A percentile compares a stretch with the other conserved stretches of the same genome.
Evolutionary conservation across 805 yeast genomes (phyloP).

Genomic region (Candida awuae): DNA sequence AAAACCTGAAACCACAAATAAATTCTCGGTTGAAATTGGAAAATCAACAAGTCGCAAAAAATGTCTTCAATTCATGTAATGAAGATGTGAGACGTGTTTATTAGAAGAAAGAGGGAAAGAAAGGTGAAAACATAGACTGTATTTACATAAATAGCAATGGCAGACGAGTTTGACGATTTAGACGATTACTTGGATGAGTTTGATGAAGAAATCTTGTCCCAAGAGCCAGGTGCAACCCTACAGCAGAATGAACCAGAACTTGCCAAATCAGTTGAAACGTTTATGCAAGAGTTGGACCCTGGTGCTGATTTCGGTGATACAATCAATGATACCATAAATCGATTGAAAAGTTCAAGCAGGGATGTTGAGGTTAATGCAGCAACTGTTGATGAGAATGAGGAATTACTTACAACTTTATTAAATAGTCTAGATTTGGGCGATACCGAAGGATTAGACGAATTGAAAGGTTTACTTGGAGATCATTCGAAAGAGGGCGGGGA

Average conservation of each 20-base stretch:
- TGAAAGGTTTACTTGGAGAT: constrained; percentile 4
- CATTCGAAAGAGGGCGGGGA: constrained; percentile 1
- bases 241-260: constrained; percentile 7
- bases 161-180: constrained; percentile 65
- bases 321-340: constrained; percentile 69
- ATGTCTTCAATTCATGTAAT: too few relatives aligned
- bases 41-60: neutral
- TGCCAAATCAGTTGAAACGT: constrained; percentile 14
- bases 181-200: constrained; percentile 84
- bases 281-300: constrained; percentile 9
- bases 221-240: constrained; percentile 46
- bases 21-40: neutral
- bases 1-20: neutral
- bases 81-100: too few relatives aligned
- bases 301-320: constrained; percentile 56
- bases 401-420: constrained; percentile 54
- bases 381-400: constrained; percentile 34
- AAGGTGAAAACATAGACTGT: too few relatives aligned
- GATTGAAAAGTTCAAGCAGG: constrained; percentile 71
- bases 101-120: neutral
- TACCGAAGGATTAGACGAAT: constrained; percentile 28
- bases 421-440: constrained; percentile 42
- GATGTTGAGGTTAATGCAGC: constrained; percentile 52
- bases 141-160: constrained; percentile 6
- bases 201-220: constrained; percentile 57